Percentiles rank a stretch among this genome's conserved stretches.
Evolutionary conservation across 164 flowering plant genomes (phyloP).

Genomic region (Malania oleifera): DNA sequence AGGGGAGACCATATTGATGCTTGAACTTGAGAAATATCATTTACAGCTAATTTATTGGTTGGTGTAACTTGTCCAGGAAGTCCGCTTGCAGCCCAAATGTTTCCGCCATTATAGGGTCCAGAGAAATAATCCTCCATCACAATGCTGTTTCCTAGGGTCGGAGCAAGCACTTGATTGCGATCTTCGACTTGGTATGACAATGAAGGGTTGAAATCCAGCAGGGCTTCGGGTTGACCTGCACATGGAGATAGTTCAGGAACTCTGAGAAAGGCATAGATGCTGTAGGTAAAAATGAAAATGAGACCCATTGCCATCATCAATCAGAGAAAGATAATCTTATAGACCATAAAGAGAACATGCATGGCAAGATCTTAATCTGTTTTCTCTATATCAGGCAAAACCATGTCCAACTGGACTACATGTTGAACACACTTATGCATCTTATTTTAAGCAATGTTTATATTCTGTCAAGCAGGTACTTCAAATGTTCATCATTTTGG

Average conservation of each 20-base stretch:
- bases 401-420: no score
- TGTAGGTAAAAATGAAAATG: no score
- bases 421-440: no score
- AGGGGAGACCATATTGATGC: conserved; percentile 18
- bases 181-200: conserved; percentile 16
- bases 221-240: conserved; percentile 27
- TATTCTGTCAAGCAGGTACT: no score
- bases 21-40: conserved; percentile 20
- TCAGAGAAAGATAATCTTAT: no score
- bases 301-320: no score
- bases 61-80: conserved; percentile 8
- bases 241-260: neutral
- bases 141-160: conserved; percentile 18
- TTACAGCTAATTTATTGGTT: conserved; percentile 9
- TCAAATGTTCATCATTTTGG: no score
- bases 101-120: conserved; percentile 14
- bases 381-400: no score
- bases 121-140: conserved; percentile 4
- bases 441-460: no score
- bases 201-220: conserved; percentile 12
- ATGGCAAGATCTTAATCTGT: no score
- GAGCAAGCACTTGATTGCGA: conserved; percentile 9
- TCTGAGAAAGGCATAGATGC: neutral
- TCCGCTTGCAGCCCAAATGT: conserved; percentile 20
- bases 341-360: no score